These are phyloP conservation scores for Teratosphaeria pseudoeucalypti DNA, from an alignment of 2,329 filamentous ascomycete species.

Conservation along the genomic window DNA sequence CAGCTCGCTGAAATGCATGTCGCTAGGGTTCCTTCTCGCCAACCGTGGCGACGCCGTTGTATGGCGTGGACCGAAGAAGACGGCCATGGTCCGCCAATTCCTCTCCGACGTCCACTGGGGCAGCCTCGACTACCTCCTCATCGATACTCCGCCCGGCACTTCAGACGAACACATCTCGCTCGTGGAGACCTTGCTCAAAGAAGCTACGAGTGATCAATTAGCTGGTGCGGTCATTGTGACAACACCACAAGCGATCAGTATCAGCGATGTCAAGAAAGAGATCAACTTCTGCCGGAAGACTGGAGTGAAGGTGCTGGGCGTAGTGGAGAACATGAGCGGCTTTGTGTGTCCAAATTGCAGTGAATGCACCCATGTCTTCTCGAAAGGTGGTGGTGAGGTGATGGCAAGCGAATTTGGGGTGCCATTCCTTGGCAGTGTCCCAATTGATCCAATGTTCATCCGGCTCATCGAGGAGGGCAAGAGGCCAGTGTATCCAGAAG, in stretches of 20 bases:
- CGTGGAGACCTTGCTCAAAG: slow-evolving; percentile 53
- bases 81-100: slow-evolving; percentile 96
- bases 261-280: slow-evolving; percentile 88
- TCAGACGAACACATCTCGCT: slow-evolving; percentile 96
- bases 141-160: slow-evolving; percentile 93
- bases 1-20: slow-evolving; percentile 73
- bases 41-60: slow-evolving; percentile 84
- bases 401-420: slow-evolving; percentile 85
- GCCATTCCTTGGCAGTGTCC: slow-evolving; percentile 73
- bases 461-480: slow-evolving; percentile 68
- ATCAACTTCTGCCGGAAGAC: slow-evolving; percentile 88
- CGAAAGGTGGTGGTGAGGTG: slow-evolving; percentile 74
- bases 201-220: slow-evolving; percentile 51
- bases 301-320: slow-evolving; percentile 66
- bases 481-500: slow-evolving; percentile 57
- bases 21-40: slow-evolving; percentile 78
- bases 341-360: slow-evolving; percentile 68
- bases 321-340: slow-evolving; percentile 94
- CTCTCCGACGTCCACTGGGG: slow-evolving; percentile 84
- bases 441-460: slow-evolving; percentile 88
- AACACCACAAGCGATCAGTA: slow-evolving; percentile 87
- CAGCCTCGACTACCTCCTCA: slow-evolving; percentile 78
- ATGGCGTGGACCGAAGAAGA: slow-evolving; percentile 97
- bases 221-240: slow-evolving; percentile 89
- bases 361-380: slow-evolving; percentile 90